Evolutionary conservation across 2,329 filamentous ascomycete genomes (phyloP).

Genomic region (Phaeosphaeriaceae sp.): DNA sequence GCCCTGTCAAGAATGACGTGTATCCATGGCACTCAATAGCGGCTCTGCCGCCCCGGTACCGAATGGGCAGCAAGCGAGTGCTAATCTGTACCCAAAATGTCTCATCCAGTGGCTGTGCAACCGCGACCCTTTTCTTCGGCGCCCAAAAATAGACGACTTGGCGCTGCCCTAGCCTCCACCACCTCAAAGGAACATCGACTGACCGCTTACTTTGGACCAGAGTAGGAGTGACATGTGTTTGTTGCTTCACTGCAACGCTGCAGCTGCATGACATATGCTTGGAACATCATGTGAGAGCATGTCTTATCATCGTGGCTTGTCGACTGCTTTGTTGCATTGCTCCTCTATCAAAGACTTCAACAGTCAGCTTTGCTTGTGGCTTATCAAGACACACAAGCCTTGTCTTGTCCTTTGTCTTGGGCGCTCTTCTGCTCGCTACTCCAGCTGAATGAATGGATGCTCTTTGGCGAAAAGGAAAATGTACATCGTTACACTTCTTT

Average conservation of each 20-base stretch:
- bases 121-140: neutral
- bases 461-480: neutral
- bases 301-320: neutral
- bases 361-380: neutral
- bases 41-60: conserved; percentile 2
- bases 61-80: neutral
- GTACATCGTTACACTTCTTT: too few relatives aligned
- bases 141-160: conserved; percentile 15
- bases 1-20: conserved; percentile 1
- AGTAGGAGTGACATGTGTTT: neutral
- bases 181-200: neutral
- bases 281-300: neutral
- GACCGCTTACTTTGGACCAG: neutral
- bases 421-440: neutral
- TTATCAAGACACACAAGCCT: conserved; percentile 4
- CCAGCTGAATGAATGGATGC: neutral
- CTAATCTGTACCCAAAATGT: conserved; percentile 6
- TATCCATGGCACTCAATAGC: conserved; percentile 4
- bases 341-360: neutral
- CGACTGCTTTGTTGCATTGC: neutral
- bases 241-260: neutral
- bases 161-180: neutral
- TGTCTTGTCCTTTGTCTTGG: conserved; percentile 1
- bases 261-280: neutral
- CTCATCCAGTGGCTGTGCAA: conserved; percentile 13